phyloP scores from a whole-genome alignment of 129 eudicot species.

The Lactuca saligna region DNA sequence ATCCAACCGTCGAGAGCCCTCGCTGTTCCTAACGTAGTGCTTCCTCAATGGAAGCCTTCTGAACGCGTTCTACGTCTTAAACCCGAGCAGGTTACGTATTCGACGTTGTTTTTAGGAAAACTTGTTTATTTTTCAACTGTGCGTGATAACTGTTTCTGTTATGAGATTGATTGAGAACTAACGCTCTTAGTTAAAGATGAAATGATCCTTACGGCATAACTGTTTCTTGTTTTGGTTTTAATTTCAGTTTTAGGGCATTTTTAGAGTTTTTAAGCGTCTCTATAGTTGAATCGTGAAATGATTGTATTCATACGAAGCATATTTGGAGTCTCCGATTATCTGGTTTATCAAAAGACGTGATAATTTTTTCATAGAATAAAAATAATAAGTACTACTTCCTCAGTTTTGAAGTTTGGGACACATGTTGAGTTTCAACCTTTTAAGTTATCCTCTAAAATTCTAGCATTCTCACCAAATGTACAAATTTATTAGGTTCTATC shows the following conservation, averaged over 20 bases:
- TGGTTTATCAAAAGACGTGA: not conserved
- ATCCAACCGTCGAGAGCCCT: constrained; percentile 36
- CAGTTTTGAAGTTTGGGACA: constrained; percentile 1
- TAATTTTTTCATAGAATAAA: no score
- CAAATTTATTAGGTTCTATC: constrained; percentile 14
- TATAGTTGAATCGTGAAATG: constrained; percentile 1
- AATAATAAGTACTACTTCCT: no score
- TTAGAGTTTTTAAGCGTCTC: not conserved
- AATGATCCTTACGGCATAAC: constrained; percentile 2
- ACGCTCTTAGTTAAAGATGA: not conserved
- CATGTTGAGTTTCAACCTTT: not conserved
- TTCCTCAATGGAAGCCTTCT: constrained; percentile 81
- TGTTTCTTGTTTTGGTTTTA: constrained; percentile 26
- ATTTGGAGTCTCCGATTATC: not conserved
- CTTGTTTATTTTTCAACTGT: not conserved
- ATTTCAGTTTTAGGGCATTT: constrained; percentile 17
- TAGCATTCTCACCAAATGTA: constrained; percentile 3
- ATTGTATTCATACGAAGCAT: not conserved
- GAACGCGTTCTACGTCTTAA: constrained; percentile 73
- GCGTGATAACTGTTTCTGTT: not conserved
- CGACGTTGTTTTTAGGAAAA: not conserved
- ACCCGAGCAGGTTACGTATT: constrained; percentile 59
- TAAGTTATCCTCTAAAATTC: not conserved
- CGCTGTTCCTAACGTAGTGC: constrained; percentile 45
- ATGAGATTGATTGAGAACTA: constrained; percentile 9